phyloP scores from a whole-genome alignment of 164 flowering plant species.

The Vitis rotundifolia region DNA sequence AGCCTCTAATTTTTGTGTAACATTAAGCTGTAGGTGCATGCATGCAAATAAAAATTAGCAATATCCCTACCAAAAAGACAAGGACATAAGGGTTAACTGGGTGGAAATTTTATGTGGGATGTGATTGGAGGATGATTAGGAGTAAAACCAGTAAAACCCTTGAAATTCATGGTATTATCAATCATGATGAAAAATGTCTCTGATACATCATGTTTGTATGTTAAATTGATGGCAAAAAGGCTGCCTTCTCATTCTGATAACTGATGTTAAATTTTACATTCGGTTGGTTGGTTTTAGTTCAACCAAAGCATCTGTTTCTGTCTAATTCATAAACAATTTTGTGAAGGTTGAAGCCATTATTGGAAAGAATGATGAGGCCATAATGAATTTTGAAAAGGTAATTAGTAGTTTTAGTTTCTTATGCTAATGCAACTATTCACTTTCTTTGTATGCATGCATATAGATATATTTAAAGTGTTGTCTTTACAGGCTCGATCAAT shows the following conservation, averaged over 20 bases:
- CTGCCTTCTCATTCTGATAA: not conserved
- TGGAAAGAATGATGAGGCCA: constrained; percentile 89
- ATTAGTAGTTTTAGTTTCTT: not conserved
- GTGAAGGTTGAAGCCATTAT: constrained; percentile 87
- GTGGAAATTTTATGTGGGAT: no score
- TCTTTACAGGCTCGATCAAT: constrained; percentile 73
- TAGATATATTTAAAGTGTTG: not conserved
- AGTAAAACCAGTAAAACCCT: no score
- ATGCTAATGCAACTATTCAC: not conserved
- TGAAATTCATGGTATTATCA: no score
- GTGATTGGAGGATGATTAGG: no score
- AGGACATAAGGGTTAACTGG: no score
- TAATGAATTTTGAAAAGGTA: constrained; percentile 94
- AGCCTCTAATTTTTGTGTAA: no score
- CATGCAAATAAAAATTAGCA: no score
- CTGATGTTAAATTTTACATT: not conserved
- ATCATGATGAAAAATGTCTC: no score
- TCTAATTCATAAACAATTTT: constrained; percentile 8
- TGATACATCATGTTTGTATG: not conserved
- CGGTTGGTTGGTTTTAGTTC: not conserved
- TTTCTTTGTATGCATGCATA: constrained; percentile 1
- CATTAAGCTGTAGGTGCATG: no score
- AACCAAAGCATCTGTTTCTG: constrained; percentile 2
- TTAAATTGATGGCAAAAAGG: not conserved
- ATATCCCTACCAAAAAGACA: no score